Conservation (phyloP, 2,329 filamentous ascomycete species). For the Pseudocercospora crystallina region DNA sequence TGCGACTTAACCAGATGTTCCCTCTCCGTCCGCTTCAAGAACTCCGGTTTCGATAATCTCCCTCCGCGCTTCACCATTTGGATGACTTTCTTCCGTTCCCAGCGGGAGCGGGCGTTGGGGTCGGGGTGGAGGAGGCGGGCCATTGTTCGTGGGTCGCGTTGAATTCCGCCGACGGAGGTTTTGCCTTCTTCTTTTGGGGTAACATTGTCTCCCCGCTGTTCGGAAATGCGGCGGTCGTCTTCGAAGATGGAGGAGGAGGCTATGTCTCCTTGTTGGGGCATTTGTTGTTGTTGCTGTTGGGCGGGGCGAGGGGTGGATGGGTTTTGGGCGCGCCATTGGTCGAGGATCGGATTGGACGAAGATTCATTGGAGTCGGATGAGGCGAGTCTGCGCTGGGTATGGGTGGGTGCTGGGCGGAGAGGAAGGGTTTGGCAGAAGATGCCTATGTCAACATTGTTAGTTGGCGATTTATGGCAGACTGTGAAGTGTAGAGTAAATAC, state of each 20-base stretch:
- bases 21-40: conserved; percentile 66
- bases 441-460: too few species aligned
- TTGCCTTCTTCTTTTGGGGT: conserved; percentile 19
- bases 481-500: conserved; percentile 46
- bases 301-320: conserved; percentile 6
- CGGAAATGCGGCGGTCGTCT: conserved; percentile 37
- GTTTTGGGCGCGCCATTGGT: conserved; percentile 51
- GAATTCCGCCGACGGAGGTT: conserved; percentile 13
- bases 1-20: conserved; percentile 63
- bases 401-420: too few species aligned
- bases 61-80: conserved; percentile 69
- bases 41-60: conserved; percentile 64
- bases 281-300: conserved; percentile 13
- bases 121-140: conserved; percentile 71
- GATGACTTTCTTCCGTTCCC: conserved; percentile 82
- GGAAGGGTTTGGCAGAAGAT: too few species aligned
- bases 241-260: conserved; percentile 55
- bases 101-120: conserved; percentile 68
- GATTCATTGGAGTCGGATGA: conserved; percentile 8
- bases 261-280: conserved; percentile 43
- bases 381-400: too few species aligned
- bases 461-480: too few species aligned
- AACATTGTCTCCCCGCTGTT: conserved; percentile 16
- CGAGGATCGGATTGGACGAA: conserved; percentile 58
- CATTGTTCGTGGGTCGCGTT: conserved; percentile 55